Percentiles rank a stretch among this genome's conserved stretches.
Conservation (phyloP, 257 asterid species). For the Nicotiana otophora region DNA sequence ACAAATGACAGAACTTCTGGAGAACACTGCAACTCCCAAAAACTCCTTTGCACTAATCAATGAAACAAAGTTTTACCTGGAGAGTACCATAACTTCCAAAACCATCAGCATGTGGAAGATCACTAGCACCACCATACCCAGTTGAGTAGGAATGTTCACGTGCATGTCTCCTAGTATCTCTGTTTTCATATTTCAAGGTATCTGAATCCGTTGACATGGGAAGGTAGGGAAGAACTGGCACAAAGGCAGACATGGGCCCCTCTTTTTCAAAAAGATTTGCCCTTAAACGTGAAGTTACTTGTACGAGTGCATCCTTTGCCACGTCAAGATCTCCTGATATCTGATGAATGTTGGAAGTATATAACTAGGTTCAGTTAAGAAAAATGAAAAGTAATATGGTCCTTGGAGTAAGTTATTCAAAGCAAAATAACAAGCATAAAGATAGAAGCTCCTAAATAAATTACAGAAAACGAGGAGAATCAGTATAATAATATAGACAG, state of each 20-base stretch:
- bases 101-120: conserved; percentile 19
- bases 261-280: conserved; percentile 27
- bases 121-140: conserved; percentile 20
- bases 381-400: not conserved
- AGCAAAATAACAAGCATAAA: not conserved
- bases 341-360: conserved; percentile 7
- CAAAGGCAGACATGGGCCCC: conserved; percentile 19
- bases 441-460: not conserved
- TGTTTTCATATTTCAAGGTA: conserved; percentile 10
- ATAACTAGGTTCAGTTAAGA: not conserved
- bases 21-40: not conserved
- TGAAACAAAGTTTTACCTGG: conserved; percentile 12
- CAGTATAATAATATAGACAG: not conserved
- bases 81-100: conserved; percentile 19
- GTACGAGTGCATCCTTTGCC: conserved; percentile 25
- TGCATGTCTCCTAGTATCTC: conserved; percentile 20
- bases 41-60: not conserved
- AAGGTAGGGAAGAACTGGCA: conserved; percentile 26
- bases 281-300: conserved; percentile 28
- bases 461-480: not conserved
- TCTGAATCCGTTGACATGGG: conserved; percentile 17
- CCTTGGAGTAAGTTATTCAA: not conserved
- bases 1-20: not conserved
- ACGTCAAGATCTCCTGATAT: conserved; percentile 22
- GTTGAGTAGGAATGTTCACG: conserved; percentile 21